A percentile compares a stretch with the other conserved stretches of the same genome.
phyloP scores from a whole-genome alignment of 2,329 filamentous ascomycete species.

The Sphaerostilbella broomeana region DNA sequence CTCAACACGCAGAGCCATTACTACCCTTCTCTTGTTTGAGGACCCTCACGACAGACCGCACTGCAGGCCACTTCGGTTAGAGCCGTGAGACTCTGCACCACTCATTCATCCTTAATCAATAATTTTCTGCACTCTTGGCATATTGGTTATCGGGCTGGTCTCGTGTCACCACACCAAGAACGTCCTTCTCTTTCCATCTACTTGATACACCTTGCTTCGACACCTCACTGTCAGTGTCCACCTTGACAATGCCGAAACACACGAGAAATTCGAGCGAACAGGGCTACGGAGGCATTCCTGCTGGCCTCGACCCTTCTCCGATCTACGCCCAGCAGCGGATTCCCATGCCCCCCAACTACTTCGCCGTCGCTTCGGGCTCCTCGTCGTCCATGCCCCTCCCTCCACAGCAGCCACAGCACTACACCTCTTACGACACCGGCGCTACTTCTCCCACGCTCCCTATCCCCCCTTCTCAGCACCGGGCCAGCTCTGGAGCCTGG shows the following conservation, averaged over 20 bases:
- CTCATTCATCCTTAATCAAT: constrained; percentile 13
- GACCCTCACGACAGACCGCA: constrained; percentile 13
- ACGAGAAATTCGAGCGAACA: constrained; percentile 33
- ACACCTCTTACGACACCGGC: constrained; percentile 34
- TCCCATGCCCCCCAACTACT: constrained; percentile 35
- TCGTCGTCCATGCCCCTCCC: constrained; percentile 10
- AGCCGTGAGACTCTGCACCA: constrained; percentile 12
- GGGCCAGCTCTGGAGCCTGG: constrained; percentile 63
- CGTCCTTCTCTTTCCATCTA: constrained; percentile 7
- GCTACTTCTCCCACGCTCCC: constrained; percentile 32
- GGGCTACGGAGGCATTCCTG: constrained; percentile 31
- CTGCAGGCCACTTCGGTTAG: constrained; percentile 13
- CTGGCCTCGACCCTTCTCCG: constrained; percentile 36
- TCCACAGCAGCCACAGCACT: constrained; percentile 30
- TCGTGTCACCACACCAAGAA: constrained; percentile 11
- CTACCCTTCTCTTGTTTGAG: constrained; percentile 2
- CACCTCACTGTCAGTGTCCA: too few species aligned
- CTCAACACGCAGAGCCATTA: constrained; percentile 6
- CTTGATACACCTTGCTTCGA: constrained; percentile 3
- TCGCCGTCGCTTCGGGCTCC: constrained; percentile 16
- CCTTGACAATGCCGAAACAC: constrained; percentile 40
- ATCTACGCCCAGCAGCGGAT: constrained; percentile 37
- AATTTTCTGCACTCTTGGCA: constrained; percentile 13
- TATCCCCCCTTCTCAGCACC: constrained; percentile 43
- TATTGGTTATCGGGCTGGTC: constrained; percentile 12